A percentile compares a stretch with the other conserved stretches of the same genome.
Conservation (phyloP, 2,329 filamentous ascomycete species). For the Microcyclospora tardicrescens region DNA sequence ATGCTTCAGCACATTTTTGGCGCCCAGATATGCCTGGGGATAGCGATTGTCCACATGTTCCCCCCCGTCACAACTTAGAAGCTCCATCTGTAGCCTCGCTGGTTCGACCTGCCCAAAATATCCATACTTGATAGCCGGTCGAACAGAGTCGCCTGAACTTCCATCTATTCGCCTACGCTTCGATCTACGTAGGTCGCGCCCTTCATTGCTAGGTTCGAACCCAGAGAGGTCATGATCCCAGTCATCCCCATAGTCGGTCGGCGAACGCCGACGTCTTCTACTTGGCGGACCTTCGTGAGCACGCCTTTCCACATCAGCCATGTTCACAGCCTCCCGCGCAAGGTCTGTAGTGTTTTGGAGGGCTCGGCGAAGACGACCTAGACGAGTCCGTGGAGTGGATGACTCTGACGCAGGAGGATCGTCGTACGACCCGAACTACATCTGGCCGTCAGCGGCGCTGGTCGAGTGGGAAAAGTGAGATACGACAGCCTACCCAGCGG, state of each 20-base stretch:
- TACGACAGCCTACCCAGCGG: too few relatives aligned
- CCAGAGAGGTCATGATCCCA: conserved; percentile 7
- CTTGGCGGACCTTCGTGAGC: conserved; percentile 2
- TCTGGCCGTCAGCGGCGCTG: conserved; percentile 1
- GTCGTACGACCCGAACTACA: conserved; percentile 24
- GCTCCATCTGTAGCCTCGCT: conserved; percentile 70
- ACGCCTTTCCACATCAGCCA: conserved; percentile 2
- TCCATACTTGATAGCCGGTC: conserved; percentile 57
- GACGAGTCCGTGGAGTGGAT: conserved; percentile 18
- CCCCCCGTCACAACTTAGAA: conserved; percentile 80
- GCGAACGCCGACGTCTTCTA: conserved; percentile 7
- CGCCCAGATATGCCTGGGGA: conserved; percentile 43
- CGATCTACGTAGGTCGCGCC: conserved; percentile 28
- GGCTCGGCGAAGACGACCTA: conserved; percentile 22
- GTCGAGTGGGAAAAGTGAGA: too few relatives aligned
- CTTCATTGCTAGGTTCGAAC: conserved; percentile 6
- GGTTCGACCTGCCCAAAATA: conserved; percentile 77
- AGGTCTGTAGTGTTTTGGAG: conserved; percentile 23
- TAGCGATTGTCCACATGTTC: conserved; percentile 40
- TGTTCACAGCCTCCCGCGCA: conserved; percentile 6
- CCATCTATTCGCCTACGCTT: conserved; percentile 17
- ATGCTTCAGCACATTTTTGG: conserved; percentile 72
- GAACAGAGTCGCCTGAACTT: conserved; percentile 1
- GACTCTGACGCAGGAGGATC: conserved; percentile 29
- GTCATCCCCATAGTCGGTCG: conserved; percentile 6